A percentile compares a stretch with the other conserved stretches of the same genome.
Evolutionary conservation across 2,329 filamentous ascomycete species (phyloP).

Genomic region (Corinectria fuckeliana): DNA sequence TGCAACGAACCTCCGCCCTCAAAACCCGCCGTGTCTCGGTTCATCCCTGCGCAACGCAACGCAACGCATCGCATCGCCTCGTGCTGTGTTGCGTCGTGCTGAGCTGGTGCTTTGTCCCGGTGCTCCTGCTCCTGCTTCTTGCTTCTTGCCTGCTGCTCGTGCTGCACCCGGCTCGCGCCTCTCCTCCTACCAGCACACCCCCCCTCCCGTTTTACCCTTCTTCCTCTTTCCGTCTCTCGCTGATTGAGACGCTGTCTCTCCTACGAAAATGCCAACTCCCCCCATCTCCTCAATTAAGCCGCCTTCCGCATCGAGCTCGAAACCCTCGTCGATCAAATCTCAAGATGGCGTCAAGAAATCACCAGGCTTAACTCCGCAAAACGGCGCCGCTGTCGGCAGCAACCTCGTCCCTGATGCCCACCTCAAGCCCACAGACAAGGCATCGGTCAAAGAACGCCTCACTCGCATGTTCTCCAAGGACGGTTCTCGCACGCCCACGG

Average conservation of each 20-base stretch:
- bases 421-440: constrained; percentile 53
- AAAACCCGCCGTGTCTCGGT: constrained; percentile 28
- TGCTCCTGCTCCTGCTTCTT: constrained; percentile 21
- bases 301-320: constrained; percentile 54
- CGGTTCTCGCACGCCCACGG: constrained; percentile 42
- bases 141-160: constrained; percentile 3
- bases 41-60: constrained; percentile 31
- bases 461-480: constrained; percentile 72
- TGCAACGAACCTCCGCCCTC: constrained; percentile 22
- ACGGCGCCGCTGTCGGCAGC: constrained; percentile 44
- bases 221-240: constrained; percentile 6
- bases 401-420: constrained; percentile 27
- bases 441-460: constrained; percentile 68
- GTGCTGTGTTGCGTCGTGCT: constrained; percentile 27
- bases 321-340: constrained; percentile 58
- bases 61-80: too few relatives aligned
- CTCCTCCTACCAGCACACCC: constrained; percentile 17
- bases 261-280: constrained; percentile 43
- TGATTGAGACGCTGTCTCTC: constrained; percentile 20
- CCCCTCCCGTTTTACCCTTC: background rate
- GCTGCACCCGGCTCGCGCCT: constrained; percentile 26
- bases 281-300: constrained; percentile 43
- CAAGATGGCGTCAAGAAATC: constrained; percentile 51
- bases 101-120: constrained; percentile 24
- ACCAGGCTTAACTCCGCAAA: constrained; percentile 49